These are phyloP conservation scores for Hansenula lynferdii DNA, from an alignment of 1,139 yeast genomes.

Conservation along the genomic window DNA sequence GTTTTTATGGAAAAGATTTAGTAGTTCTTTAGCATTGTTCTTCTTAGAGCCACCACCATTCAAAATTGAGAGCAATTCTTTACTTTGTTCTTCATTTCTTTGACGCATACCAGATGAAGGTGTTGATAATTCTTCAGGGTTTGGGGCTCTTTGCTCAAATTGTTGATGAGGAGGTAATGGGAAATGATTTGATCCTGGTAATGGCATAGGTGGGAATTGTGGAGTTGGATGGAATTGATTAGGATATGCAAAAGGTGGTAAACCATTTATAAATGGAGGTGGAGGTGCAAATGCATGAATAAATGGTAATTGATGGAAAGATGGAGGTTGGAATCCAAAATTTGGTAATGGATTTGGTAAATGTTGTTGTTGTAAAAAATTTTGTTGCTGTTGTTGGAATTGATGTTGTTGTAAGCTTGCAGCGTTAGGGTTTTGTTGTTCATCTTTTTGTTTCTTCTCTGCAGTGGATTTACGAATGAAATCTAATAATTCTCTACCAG, in stretches of 20 bases:
- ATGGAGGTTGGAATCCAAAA: constrained; percentile 21
- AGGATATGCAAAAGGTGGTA: constrained; percentile 14
- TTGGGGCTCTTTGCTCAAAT: constrained; percentile 29
- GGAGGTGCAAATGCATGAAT: constrained; percentile 28
- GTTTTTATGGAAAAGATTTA: constrained; percentile 31
- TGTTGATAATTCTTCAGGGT: constrained; percentile 39
- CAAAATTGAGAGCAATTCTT: constrained; percentile 48
- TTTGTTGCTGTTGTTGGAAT: constrained; percentile 8
- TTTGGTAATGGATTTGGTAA: constrained; percentile 8
- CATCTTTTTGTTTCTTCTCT: constrained; percentile 16
- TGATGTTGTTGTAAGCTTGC: constrained; percentile 5
- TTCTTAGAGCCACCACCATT: constrained; percentile 27
- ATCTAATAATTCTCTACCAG: constrained; percentile 71
- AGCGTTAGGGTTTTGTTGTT: constrained; percentile 3
- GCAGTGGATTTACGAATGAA: constrained; percentile 24
- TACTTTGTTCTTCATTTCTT: constrained; percentile 39
- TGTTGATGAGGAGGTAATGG: constrained; percentile 18
- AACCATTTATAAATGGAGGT: constrained; percentile 14
- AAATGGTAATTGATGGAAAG: constrained; percentile 27
- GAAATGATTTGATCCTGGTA: constrained; percentile 16
- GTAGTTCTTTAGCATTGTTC: constrained; percentile 36
- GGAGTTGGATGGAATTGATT: no score
- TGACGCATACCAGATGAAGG: constrained; percentile 34
- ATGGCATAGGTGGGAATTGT: constrained; percentile 3
- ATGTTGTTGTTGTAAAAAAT: constrained; percentile 9